Base-by-base conservation (phyloP, 2,329 filamentous ascomycete genomes). In the Aspergillus clavatus region DNA sequence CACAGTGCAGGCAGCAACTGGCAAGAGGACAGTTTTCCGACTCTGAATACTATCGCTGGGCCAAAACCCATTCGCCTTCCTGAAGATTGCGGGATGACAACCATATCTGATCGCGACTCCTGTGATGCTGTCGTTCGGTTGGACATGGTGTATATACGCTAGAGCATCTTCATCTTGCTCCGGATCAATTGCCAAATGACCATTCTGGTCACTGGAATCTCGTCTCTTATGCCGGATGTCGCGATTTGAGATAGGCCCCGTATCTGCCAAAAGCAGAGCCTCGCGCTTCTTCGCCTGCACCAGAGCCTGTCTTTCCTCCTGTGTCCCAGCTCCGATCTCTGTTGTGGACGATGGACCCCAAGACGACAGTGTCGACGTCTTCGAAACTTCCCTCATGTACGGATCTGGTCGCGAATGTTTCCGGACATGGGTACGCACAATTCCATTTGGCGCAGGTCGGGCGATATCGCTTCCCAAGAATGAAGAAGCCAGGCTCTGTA, bases 61-160 rank as follows among this genome's bases (percentile, higher is more conserved):
- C 93, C 93, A 98, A 60, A 98, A 82, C 8, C 93, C 82, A 64
- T 98, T 98, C 29, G 89, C 83, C 63, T 87, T 93, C 47, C 88
- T 80, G 54, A 98, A 83, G 2, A 86, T 79, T 38, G 90, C 85
- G 45, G 89, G 83, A 51, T 87, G 81, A 65, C 91, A 97, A 57
- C 87, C 85, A 68, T 94, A 98, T 57, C 84, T 87, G 53, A 98
- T 83, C 42, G 93, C 86, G 40, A 98, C 83, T 2, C 93, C 91
- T 1, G 90, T 89, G 56, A 97, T 83, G 1, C 89, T 97, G 69
- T 98, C 93, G 36, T 80, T 80, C 11, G 84, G 80, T 56, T 84
- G 79, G 14, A 97, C 88, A 58, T 86, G 83, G 68, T 98, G 93
- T 41, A 97, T 76, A 66, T 97, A 98, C 14, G 91, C 90, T 51